These are phyloP conservation scores for Metschnikowia rubicola DNA, from an alignment of 805 yeast species.

Conservation along the genomic window DNA sequence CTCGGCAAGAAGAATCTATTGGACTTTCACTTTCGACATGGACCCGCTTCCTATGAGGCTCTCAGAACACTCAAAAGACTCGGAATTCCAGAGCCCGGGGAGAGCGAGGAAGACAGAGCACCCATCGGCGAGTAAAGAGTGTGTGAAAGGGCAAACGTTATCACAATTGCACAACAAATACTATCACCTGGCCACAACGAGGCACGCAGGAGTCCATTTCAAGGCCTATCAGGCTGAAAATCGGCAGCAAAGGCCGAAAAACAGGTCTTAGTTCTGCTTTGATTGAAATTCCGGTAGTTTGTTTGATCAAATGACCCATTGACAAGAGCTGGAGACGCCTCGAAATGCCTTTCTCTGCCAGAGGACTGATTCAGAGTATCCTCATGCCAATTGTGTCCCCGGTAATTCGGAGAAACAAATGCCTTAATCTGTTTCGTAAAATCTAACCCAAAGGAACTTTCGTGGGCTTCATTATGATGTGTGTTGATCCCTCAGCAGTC, in stretches of 20 bases:
- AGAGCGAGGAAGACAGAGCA: not conserved
- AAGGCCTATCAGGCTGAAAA: not conserved
- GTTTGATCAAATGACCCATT: too few relatives aligned
- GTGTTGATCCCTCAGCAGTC: too few relatives aligned
- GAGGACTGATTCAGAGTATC: too few relatives aligned
- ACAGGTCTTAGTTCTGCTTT: too few relatives aligned
- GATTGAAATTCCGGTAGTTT: too few relatives aligned
- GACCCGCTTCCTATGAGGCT: not conserved
- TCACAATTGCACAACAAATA: not conserved
- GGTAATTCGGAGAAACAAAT: too few relatives aligned
- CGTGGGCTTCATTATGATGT: too few relatives aligned
- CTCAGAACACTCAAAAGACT: not conserved
- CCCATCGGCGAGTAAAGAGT: not conserved
- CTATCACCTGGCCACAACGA: not conserved
- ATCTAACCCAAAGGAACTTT: too few relatives aligned
- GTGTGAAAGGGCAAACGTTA: not conserved
- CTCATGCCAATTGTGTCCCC: too few relatives aligned
- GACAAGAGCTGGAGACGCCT: too few relatives aligned
- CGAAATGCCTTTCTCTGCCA: too few relatives aligned
- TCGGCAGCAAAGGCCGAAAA: not conserved
- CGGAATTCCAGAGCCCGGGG: not conserved
- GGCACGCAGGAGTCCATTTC: not conserved
- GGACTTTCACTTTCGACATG: not conserved
- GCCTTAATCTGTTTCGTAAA: too few relatives aligned
- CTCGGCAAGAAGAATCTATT: not conserved